These are phyloP conservation scores for Kodamaea alishanica DNA, from an alignment of 1,139 yeast genomes.

Conservation along the genomic window DNA sequence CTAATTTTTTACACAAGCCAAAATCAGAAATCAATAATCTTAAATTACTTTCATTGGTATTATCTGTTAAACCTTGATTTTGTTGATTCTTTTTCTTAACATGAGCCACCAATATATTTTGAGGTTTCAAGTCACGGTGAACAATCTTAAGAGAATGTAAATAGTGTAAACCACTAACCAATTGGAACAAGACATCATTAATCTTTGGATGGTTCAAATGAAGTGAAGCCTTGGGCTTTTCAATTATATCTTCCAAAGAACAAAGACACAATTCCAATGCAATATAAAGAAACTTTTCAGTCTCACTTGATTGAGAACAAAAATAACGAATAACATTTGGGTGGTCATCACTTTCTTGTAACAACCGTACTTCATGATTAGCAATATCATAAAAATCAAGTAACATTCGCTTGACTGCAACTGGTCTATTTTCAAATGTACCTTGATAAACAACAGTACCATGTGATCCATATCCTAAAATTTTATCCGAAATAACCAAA, in stretches of 20 bases:
- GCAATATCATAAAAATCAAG: conserved; percentile 93
- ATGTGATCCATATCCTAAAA: conserved; percentile 92
- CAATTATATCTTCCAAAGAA: conserved; percentile 80
- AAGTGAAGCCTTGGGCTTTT: conserved; percentile 35
- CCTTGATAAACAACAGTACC: conserved; percentile 95
- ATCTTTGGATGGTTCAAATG: conserved; percentile 24
- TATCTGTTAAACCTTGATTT: conserved; percentile 9
- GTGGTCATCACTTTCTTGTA: conserved; percentile 95
- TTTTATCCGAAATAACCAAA: conserved; percentile 62
- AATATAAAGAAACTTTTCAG: conserved; percentile 80
- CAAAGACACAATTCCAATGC: conserved; percentile 91
- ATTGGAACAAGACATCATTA: conserved; percentile 64
- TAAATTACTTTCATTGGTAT: conserved; percentile 23
- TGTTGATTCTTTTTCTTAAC: conserved; percentile 35
- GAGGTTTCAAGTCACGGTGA: conserved; percentile 95
- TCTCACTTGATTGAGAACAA: conserved; percentile 75
- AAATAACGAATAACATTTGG: conserved; percentile 91
- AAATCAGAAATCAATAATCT: conserved; percentile 88
- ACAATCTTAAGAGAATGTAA: conserved; percentile 88
- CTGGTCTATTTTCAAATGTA: conserved; percentile 85
- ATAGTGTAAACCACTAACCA: conserved; percentile 82
- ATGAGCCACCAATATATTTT: conserved; percentile 83
- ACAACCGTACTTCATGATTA: conserved; percentile 81
- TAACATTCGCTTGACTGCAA: conserved; percentile 92
- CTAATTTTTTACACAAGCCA: conserved; percentile 90